phyloP scores from a whole-genome alignment of 257 asterid species.

The Jaltomata sinuosa region DNA sequence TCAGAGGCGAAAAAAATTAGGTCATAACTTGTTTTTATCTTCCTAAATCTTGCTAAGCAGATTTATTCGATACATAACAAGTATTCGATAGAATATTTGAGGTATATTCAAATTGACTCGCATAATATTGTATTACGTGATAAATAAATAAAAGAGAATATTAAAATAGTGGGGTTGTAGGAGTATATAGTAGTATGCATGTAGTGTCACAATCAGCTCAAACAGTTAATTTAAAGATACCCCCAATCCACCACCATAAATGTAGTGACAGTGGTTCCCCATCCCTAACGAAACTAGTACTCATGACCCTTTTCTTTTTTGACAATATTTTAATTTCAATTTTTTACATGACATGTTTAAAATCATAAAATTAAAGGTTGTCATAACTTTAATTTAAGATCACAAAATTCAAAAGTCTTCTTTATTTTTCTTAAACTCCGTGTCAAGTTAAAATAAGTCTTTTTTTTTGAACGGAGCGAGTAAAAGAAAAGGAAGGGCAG shows the following conservation, averaged over 20 bases:
- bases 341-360: too few species aligned
- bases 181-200: background rate
- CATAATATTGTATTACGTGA: background rate
- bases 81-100: background rate
- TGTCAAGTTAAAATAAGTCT: too few species aligned
- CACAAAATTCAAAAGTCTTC: too few species aligned
- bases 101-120: background rate
- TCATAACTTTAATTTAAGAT: too few species aligned
- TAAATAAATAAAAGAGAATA: background rate
- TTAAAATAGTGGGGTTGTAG: background rate
- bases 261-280: background rate
- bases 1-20: background rate
- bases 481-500: slow-evolving; percentile 12
- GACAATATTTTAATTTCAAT: too few species aligned
- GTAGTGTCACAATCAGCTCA: slow-evolving; percentile 36
- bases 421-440: too few species aligned
- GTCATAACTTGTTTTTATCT: background rate
- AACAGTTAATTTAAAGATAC: too few species aligned
- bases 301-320: too few species aligned
- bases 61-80: background rate
- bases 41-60: background rate
- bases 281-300: slow-evolving; percentile 5
- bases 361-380: too few species aligned
- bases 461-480: too few species aligned
- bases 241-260: slow-evolving; percentile 5